Evolutionary conservation across 1,139 yeast species (phyloP), one percentile per base, ranked within the genome.

Genomic region (Zygoascus hellenicus): DNA sequence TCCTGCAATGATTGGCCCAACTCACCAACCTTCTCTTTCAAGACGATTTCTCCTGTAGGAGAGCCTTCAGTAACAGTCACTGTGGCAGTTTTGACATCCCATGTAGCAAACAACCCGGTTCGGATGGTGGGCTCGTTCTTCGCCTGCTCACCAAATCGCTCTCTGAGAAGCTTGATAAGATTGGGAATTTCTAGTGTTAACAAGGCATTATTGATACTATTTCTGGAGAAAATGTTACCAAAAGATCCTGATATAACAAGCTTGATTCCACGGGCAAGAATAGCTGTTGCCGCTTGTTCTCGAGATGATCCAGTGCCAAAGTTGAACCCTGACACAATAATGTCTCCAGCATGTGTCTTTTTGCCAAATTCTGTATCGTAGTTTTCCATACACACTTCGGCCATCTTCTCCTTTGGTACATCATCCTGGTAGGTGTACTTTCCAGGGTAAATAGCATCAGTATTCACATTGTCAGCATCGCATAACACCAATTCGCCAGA

Each of bases 291-390:
- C 2, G 98, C 99, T 70, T 92, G 99, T 67, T 92, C 99, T 70
- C 98, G 82, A n/a, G 96, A 88, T 5, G 97, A 89, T 40, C 98
- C 98, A 15, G 97, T 90, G 58, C 98, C 99, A 63, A 92, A 92
- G 65, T 94, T 94, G 74, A 72, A 94, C 16, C 99, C 99, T 49
- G 92, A 80, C 46, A 92, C 78, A 49, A 92, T 79, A 55, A 92
- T 89, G 66, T 92, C 99, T 48, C 95, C 88, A 6, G 95, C 77
- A 55, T 80, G 74, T 37, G 95, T 87, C 72, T 88, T 89, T 43
- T 69, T 55, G 48, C 83, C 80, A 67, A 92, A 92, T 56, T 90
- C 95, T 15, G 86, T 66, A 67, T 92, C 99, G 67, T 94, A 92
- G 71, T 92, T 92, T 69, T 92, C 98, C 99, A 92, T 94, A 72